These are phyloP conservation scores for Yamadazyma songkhlaensis DNA, from an alignment of 1,139 yeast species.

Conservation along the genomic window DNA sequence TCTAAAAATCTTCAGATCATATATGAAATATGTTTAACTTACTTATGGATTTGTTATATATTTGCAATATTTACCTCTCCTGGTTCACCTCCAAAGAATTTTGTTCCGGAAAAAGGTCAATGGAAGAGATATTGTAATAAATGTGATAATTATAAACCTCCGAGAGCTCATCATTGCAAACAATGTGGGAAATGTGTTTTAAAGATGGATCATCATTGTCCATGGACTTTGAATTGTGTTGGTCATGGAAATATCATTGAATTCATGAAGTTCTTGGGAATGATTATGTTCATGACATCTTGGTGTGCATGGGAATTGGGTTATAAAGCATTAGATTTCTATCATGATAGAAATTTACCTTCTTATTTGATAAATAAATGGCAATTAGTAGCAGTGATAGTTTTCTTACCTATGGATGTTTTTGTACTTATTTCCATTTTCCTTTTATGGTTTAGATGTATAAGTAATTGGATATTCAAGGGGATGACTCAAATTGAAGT, in stretches of 20 bases:
- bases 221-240: constrained; percentile 91
- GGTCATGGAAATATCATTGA: constrained; percentile 83
- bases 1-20: constrained; percentile 37
- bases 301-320: constrained; percentile 45
- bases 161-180: constrained; percentile 87
- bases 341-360: constrained; percentile 55
- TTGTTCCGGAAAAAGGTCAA: constrained; percentile 25
- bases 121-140: constrained; percentile 50
- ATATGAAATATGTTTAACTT: constrained; percentile 47
- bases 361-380: constrained; percentile 52
- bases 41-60: constrained; percentile 72
- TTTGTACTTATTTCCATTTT: constrained; percentile 60
- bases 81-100: constrained; percentile 52
- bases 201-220: constrained; percentile 90
- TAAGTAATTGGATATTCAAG: constrained; percentile 49
- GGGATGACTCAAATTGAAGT: constrained; percentile 93
- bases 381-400: constrained; percentile 55
- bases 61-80: constrained; percentile 58
- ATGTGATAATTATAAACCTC: constrained; percentile 89
- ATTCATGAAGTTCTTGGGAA: constrained; percentile 70
- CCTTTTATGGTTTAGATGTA: constrained; percentile 59
- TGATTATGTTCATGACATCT: constrained; percentile 61
- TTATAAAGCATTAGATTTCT: constrained; percentile 43
- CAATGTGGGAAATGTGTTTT: constrained; percentile 68
- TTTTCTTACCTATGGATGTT: constrained; percentile 53